These are phyloP conservation scores for Haberlea rhodopensis DNA, from an alignment of 257 asterid species.

Conservation along the genomic window DNA sequence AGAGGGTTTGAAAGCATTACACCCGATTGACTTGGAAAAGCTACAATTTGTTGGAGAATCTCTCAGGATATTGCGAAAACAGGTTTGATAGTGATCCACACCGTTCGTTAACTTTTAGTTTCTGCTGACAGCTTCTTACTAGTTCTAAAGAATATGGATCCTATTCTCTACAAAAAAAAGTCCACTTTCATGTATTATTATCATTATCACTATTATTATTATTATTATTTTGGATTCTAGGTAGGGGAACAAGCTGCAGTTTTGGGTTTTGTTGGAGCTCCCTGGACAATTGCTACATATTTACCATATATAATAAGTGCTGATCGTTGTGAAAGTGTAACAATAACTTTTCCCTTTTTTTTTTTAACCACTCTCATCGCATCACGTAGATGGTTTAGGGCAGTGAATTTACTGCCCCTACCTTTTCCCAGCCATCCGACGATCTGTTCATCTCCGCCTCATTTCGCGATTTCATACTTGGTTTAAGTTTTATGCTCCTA, in stretches of 20 bases:
- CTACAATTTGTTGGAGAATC: constrained; percentile 88
- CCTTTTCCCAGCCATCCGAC: too few relatives aligned
- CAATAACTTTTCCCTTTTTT: too few relatives aligned
- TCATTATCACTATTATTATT: not conserved
- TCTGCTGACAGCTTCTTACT: constrained; percentile 4
- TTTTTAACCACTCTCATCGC: too few relatives aligned
- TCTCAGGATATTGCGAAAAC: constrained; percentile 63
- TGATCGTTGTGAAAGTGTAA: too few relatives aligned
- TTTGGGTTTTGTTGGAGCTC: constrained; percentile 98
- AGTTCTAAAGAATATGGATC: not conserved
- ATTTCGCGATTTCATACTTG: too few relatives aligned
- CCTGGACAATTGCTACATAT: constrained; percentile 97
- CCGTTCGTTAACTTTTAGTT: constrained; percentile 2
- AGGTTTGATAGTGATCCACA: constrained; percentile 42
- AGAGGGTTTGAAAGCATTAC: constrained; percentile 73
- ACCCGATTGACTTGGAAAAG: constrained; percentile 76
- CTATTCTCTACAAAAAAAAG: not conserved
- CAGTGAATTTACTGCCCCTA: too few relatives aligned
- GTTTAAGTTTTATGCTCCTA: not conserved
- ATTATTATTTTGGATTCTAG: constrained; percentile 35
- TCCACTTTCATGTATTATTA: not conserved
- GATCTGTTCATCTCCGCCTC: too few relatives aligned
- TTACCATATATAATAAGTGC: too few relatives aligned
- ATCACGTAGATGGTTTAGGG: too few relatives aligned
- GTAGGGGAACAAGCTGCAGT: constrained; percentile 87